Percentiles rank a stretch among this genome's conserved stretches.
phyloP scores from a whole-genome alignment of 164 flowering plant species.

The Santalum album region DNA sequence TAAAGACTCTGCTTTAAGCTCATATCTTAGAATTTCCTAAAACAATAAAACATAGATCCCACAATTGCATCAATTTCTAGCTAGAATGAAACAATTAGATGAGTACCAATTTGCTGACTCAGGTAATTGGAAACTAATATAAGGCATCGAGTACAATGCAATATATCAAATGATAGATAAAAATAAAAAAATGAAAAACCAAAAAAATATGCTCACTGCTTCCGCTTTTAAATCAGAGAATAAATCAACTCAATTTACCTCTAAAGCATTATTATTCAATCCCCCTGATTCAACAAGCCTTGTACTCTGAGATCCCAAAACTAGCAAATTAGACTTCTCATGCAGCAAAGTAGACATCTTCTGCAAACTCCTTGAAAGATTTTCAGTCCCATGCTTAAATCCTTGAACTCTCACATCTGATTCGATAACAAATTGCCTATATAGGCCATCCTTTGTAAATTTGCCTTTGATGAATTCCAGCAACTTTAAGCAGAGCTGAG shows the following conservation, averaged over 20 bases:
- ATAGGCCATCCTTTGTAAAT: conserved; percentile 25
- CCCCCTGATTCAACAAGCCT: conserved; percentile 13
- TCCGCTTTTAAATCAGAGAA: too few species aligned
- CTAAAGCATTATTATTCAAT: conserved; percentile 18
- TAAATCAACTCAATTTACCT: conserved; percentile 24
- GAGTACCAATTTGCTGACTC: neutral
- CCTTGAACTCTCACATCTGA: conserved; percentile 73
- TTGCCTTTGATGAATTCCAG: conserved; percentile 44
- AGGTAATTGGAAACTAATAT: too few species aligned
- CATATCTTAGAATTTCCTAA: conserved; percentile 37
- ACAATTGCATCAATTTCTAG: too few species aligned
- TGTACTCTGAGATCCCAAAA: conserved; percentile 17
- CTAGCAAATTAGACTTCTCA: conserved; percentile 36
- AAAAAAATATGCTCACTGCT: too few species aligned
- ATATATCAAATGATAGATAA: too few species aligned
- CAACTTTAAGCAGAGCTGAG: conserved; percentile 43
- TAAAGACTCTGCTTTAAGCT: conserved; percentile 74
- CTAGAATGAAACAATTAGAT: too few species aligned
- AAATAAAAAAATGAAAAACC: too few species aligned
- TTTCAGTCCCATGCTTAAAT: conserved; percentile 58
- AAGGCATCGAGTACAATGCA: too few species aligned
- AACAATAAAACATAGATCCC: neutral
- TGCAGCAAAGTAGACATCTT: conserved; percentile 40
- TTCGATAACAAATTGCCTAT: conserved; percentile 65
- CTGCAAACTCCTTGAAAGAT: conserved; percentile 51